Evolutionary conservation across 495 filamentous ascomycete genomes (phyloP), one percentile per base, ranked within the genome.

Genomic region (Evernia prunastri): DNA sequence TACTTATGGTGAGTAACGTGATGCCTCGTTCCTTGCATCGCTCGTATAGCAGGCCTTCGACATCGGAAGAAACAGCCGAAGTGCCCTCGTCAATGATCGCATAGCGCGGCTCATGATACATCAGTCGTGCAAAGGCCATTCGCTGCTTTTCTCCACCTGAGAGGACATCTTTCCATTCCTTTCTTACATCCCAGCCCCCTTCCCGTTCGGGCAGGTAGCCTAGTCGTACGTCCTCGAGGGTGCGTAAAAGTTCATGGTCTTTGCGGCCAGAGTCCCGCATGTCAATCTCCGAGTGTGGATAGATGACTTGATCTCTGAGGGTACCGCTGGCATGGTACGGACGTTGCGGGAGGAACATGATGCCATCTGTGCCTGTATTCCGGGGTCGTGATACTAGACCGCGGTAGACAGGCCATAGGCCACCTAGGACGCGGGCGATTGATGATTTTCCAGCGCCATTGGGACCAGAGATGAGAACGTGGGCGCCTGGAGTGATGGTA

Each of bases 61-160:
- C 95, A 70, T 99, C 95, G 43, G 87, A 90, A 27, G 85, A 89
- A 2, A 99, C 95, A 11, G 95, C 95, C 43, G 87, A 91, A 0
- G 95, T 99, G 39, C 90, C 94, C 73, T 99, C 95, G 64, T 99
- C 95, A 53, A 97, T 84, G 67, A 99, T 87, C 4, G 91, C 95
- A 70, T 92, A 97, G 53, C 89, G 80, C 33, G 94, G 94, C 75
- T 97, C 92, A 70, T 97, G 95, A 73, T 99, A 97, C 66, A 97
- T 79, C 29, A 97, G 71, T 57, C 95, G 80, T 11, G 95, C 95
- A 68, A 97, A 89, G 11, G 84, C 90, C 79, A 97, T 87, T 31
- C 95, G 80, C 75, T 99, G 95, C 77, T 99, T 99, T 79, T 99
- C 95, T n/a, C 95, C 95, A 15, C 95, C 95, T 64, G 87, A 91